Evolutionary conservation across 306 rosid genomes (phyloP).

Genomic region (Argentina anserina): DNA sequence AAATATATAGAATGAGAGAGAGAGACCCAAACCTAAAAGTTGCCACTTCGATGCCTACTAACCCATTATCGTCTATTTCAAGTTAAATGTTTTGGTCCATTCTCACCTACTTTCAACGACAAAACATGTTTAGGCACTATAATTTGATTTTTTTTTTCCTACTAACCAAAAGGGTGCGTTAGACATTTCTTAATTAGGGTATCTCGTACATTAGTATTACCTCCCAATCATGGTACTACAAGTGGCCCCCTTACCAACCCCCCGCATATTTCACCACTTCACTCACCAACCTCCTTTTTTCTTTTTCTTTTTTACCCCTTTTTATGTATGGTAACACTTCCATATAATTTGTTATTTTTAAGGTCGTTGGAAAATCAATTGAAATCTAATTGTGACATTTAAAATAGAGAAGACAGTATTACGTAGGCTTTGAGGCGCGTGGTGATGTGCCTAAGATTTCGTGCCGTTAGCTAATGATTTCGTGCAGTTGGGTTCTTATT

Average conservation of each 20-base stretch:
- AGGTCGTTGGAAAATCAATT: no score
- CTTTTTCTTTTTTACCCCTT: no score
- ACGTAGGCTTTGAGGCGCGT: neutral
- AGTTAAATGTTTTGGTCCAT: neutral
- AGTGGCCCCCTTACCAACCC: neutral
- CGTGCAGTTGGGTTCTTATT: neutral
- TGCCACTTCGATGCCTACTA: neutral
- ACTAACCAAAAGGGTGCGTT: neutral
- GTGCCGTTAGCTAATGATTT: neutral
- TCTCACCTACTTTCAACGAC: slow-evolving; percentile 11
- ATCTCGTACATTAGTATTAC: neutral
- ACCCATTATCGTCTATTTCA: neutral
- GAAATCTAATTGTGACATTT: no score
- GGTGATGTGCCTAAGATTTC: neutral
- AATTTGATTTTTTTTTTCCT: no score
- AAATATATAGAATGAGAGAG: no score
- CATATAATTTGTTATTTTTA: no score
- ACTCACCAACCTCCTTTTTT: neutral
- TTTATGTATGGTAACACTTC: neutral
- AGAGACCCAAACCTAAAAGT: neutral
- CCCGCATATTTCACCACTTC: neutral
- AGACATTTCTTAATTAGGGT: neutral
- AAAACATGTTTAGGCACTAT: neutral
- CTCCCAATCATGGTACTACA: neutral
- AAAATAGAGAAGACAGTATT: no score